Percentiles rank a stretch among this genome's conserved stretches.
phyloP scores from a whole-genome alignment of 2,329 filamentous ascomycete species.

The Fusarium chaquense region DNA sequence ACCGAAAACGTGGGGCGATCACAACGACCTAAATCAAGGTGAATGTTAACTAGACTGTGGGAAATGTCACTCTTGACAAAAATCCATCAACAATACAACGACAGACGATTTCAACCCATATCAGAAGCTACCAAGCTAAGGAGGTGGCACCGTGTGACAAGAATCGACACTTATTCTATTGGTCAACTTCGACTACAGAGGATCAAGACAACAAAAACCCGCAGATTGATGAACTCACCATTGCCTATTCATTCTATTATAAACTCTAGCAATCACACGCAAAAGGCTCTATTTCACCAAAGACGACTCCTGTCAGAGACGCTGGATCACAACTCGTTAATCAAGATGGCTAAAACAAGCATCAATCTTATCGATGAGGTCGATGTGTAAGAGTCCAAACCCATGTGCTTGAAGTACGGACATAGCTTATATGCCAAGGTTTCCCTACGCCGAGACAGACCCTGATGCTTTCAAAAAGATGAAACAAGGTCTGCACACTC shows the following conservation, averaged over 20 bases:
- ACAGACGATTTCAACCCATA: neutral
- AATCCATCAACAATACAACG: neutral
- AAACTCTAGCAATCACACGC: neutral
- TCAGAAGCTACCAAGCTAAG: neutral
- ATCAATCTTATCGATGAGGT: slow-evolving; percentile 45
- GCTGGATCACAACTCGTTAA: neutral
- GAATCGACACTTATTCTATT: neutral
- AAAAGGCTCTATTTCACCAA: neutral
- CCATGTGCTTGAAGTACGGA: neutral
- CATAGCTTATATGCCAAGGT: slow-evolving; percentile 62
- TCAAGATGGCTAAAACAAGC: slow-evolving; percentile 44
- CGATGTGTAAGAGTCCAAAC: slow-evolving; percentile 39
- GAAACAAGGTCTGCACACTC: slow-evolving; percentile 73
- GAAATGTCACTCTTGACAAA: neutral
- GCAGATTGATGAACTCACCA: neutral
- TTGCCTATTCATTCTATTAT: neutral
- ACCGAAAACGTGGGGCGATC: slow-evolving; percentile 16
- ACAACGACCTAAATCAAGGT: neutral
- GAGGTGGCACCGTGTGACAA: neutral
- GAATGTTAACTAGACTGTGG: neutral
- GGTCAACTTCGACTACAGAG: neutral
- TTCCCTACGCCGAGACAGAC: slow-evolving; percentile 78
- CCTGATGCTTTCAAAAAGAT: slow-evolving; percentile 66
- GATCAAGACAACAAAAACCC: neutral
- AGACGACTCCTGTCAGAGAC: neutral